Evolutionary conservation across 495 filamentous ascomycete species (phyloP).

Genomic region (Aspergillus cristatus): DNA sequence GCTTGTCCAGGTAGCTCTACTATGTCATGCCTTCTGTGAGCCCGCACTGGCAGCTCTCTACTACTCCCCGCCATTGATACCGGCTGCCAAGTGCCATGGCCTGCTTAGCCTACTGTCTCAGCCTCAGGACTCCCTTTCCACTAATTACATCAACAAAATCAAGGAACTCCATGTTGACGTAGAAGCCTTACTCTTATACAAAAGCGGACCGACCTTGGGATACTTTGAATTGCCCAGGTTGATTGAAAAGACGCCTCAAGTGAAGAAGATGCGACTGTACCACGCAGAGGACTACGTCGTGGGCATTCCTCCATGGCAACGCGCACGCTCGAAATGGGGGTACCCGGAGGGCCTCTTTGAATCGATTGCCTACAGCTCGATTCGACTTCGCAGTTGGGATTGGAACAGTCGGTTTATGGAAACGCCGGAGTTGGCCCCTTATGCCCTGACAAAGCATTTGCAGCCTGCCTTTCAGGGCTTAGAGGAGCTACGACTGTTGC

Average conservation of each 20-base stretch:
- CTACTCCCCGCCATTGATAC: constrained; percentile 52
- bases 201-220: constrained; percentile 34
- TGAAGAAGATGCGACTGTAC: constrained; percentile 32
- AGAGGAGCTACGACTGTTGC: constrained; percentile 52
- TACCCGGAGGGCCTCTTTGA: constrained; percentile 54
- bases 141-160: constrained; percentile 58
- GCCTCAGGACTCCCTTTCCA: constrained; percentile 28
- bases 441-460: constrained; percentile 47
- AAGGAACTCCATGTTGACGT: constrained; percentile 62
- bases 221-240: constrained; percentile 37
- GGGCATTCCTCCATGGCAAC: constrained; percentile 19
- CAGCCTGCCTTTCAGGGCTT: constrained; percentile 50
- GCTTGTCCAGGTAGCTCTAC: constrained; percentile 50
- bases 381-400: constrained; percentile 57
- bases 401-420: constrained; percentile 66
- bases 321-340: constrained; percentile 42
- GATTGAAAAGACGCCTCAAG: constrained; percentile 32
- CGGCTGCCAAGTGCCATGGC: constrained; percentile 40
- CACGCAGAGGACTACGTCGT: constrained; percentile 28
- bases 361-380: constrained; percentile 35
- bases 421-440: constrained; percentile 33
- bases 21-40: constrained; percentile 60
- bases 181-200: constrained; percentile 29
- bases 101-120: constrained; percentile 38
- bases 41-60: constrained; percentile 71